Evolutionary conservation across 768 basidiomycete species (phyloP), one percentile per base, ranked within the genome.

Genomic region (Pholiota molesta): DNA sequence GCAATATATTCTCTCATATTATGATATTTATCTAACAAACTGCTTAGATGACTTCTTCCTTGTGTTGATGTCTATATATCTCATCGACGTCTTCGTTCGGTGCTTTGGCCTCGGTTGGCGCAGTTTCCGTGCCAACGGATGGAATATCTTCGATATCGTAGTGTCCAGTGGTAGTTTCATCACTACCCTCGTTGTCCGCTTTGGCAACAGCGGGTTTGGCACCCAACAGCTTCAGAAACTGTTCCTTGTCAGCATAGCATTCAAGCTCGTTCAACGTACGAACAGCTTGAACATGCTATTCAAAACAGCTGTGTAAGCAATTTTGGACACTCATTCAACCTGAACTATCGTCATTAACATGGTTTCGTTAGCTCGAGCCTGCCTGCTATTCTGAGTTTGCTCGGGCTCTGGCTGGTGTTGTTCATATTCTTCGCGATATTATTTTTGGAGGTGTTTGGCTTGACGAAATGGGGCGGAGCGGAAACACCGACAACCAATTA

Each of bases 361-460:
- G 52, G 62, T 9, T 71, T 23, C 44, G 57, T 55, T 7, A 95
- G 95, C 11, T 87, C 95, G 47, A 94, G 92, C 75, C 77, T 97
- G 52, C 93, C 94, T 0, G 89, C 88, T 23, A 95, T 99, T 63
- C 66, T 93, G 29, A 95, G 89, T 66, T 78, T 99, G 70, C 81
- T 97, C 62, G 83, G 87, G 2, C 82, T 99, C 1, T 99, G 97
- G 97, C 73, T 95, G 26, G 86, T 92, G 23, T 71, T 99, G 17
- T 98, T 97, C 79, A 69, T 97, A 10, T 96, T 96, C 79, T 99
- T 92, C 69, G 90, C 88, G 1, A 94, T 98, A 68, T 79, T 95
- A 62, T 92, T 83, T 70, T 83, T 95, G 61, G 96, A 98, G 66
- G 91, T 95, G 0, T 99, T 99, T 74, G 90, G 92, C 52, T 70